Base-by-base conservation (phyloP, 768 basidiomycete genomes). In the Auricularia cornea region DNA sequence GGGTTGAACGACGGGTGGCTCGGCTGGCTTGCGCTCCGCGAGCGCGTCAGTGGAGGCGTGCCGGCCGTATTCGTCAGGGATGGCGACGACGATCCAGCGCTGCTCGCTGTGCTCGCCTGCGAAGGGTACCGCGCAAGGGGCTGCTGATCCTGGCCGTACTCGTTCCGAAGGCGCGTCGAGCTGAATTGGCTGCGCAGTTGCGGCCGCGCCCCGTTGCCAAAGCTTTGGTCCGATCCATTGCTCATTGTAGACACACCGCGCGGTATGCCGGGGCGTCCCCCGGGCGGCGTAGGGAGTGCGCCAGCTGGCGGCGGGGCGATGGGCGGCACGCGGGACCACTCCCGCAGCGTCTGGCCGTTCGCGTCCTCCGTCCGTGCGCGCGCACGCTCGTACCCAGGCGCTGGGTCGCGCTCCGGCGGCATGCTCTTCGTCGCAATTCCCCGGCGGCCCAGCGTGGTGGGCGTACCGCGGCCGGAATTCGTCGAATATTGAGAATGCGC, bases 1-100 rank as follows among this genome's bases (percentile, higher is more conserved):
- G 88, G 84, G 16, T 84, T 74, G 68, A 90, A 91, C 30, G 85
- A 84, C 54, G 54, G 54, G 28, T 57, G 54, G 48, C 75, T 84
- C 1, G 90, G 90, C 69, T 91, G 89, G 72, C 90, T 92, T n/a
- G 84, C 84, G 69, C 89, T 92, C 61, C 90, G 81, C 30, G 86
- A 87, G 61, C 90, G 84, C 66, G 67, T 83, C 51, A 76, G 70
- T 10, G 80, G 74, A 3, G 76, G 76, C 71, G 67, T 40, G 64
- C 66, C 30, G 32, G 60, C 48, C 51, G 41, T 61, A 28, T 28
- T 32, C 26, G 31, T 23, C 28, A 38, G 35, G 10, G 35, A 38
- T 14, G 48, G 29, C 32, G 33, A 60, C 57, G 64, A 28, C 62
- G 30, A 60, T 62, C 26, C 59, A 33, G 23, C 61, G 64, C 65